These are phyloP conservation scores for Pyricularia grisea DNA, from an alignment of 2,329 filamentous ascomycete genomes.

Conservation along the genomic window DNA sequence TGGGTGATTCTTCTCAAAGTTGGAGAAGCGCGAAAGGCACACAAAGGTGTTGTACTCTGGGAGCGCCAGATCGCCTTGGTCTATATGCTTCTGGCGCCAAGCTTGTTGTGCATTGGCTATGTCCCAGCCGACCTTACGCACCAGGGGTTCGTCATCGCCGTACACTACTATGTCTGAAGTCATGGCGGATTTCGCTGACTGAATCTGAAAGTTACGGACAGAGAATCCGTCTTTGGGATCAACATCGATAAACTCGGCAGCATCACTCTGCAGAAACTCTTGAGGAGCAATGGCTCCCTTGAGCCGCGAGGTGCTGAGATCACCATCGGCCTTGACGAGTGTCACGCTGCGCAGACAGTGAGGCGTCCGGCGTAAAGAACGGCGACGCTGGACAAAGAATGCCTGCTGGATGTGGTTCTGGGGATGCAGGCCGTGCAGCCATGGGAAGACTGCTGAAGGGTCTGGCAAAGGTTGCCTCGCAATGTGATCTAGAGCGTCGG, in stretches of 20 bases:
- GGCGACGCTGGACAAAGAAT: constrained; percentile 77
- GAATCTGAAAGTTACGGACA: constrained; percentile 95
- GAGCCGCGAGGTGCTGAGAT: constrained; percentile 63
- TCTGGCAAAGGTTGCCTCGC: constrained; percentile 76
- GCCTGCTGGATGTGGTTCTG: constrained; percentile 81
- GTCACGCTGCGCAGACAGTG: constrained; percentile 73
- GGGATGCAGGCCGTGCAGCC: constrained; percentile 87
- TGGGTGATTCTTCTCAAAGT: constrained; percentile 61
- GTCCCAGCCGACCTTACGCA: constrained; percentile 54
- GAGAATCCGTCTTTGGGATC: constrained; percentile 90
- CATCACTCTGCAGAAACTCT: constrained; percentile 57
- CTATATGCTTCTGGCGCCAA: constrained; percentile 60
- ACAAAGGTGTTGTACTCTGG: constrained; percentile 82
- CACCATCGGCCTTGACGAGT: constrained; percentile 80
- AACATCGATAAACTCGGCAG: constrained; percentile 63
- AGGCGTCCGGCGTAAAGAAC: constrained; percentile 59
- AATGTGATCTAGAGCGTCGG: constrained; percentile 64
- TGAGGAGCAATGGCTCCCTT: constrained; percentile 80
- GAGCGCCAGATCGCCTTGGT: constrained; percentile 36
- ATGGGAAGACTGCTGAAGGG: constrained; percentile 83
- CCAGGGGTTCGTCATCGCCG: constrained; percentile 57
- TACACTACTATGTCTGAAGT: constrained; percentile 92
- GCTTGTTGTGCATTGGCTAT: constrained; percentile 68
- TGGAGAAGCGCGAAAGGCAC: constrained; percentile 50
- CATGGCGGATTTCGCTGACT: constrained; percentile 77